Evolutionary conservation across 108 stramenopile genomes (phyloP), one percentile per base, ranked within the genome.

Genomic region (Nitzschia inconspicua): DNA sequence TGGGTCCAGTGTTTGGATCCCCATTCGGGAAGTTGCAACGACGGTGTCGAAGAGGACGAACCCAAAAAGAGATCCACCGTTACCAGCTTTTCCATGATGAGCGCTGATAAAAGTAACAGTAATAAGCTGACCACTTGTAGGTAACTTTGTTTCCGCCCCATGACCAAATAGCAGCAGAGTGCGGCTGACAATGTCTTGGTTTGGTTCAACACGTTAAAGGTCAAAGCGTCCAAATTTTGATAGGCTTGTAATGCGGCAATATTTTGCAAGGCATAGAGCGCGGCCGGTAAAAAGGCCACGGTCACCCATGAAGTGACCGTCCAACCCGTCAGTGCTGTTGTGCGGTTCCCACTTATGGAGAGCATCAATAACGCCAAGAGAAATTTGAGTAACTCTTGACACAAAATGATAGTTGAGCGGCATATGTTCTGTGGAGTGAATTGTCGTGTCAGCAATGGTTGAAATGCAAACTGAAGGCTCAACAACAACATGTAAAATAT

Each of bases 191-290:
- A 65, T 3, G 95, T 98, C 50, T 98, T 98, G 27, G 95, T 96
- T 59, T 97, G 97, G 62, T 98, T 98, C 52, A 98, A 80, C 14
- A 96, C 93, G 54, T 94, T 96, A 73, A 91, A 98, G 7, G 92
- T 93, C 2, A 98, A 51, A 10, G 95, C 86, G 74, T 95, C 93
- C 19, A 98, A 76, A 55, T 95, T 81, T 75, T 89, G 86, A 53
- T 96, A 96, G 11, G 94, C 95, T 47, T 82, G 49, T 43, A 96
- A 79, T 3, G 89, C 77, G 2, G 86, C 81, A 44, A 93, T 63
- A 76, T 96, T 98, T 68, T 98, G 97, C 16, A 98, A 32, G 49
- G 89, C 73, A 73, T 96, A 98, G 37, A 95, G 75, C 5, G 73
- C 77, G 1, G 97, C 94, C 18, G 97, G 97, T 14, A 95, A 39